phyloP scores from a whole-genome alignment of 140 eudicot species.

The Senecio squalidus region DNA sequence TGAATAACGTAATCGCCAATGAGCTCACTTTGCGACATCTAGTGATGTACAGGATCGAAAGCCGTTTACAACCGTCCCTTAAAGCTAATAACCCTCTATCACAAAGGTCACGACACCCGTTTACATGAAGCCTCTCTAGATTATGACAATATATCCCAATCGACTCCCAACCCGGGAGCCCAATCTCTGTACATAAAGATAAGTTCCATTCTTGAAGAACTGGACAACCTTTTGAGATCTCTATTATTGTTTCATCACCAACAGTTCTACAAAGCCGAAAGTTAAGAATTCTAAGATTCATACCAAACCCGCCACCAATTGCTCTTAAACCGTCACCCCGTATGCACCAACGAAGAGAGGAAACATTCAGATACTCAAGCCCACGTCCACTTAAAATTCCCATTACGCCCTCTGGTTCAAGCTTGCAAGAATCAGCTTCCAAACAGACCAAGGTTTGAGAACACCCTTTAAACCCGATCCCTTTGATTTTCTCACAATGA shows the following conservation, averaged over 20 bases:
- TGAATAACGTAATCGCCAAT: slow-evolving; percentile 47
- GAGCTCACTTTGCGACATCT: slow-evolving; percentile 38
- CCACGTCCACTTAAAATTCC: slow-evolving; percentile 71
- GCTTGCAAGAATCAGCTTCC: slow-evolving; percentile 77
- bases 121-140: slow-evolving; percentile 67
- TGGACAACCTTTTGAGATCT: slow-evolving; percentile 73
- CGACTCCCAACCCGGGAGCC: slow-evolving; percentile 60
- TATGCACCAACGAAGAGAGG: slow-evolving; percentile 48
- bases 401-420: slow-evolving; percentile 57
- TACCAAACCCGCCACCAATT: slow-evolving; percentile 42
- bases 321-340: slow-evolving; percentile 54
- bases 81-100: slow-evolving; percentile 58
- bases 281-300: slow-evolving; percentile 42
- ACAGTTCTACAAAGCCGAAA: slow-evolving; percentile 54
- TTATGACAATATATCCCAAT: slow-evolving; percentile 54
- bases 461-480: slow-evolving; percentile 68
- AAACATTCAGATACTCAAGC: slow-evolving; percentile 62
- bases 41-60: slow-evolving; percentile 41
- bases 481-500: slow-evolving; percentile 44
- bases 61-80: slow-evolving; percentile 53
- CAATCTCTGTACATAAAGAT: slow-evolving; percentile 64
- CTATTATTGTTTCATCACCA: slow-evolving; percentile 38
- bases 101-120: slow-evolving; percentile 64
- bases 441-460: slow-evolving; percentile 47
- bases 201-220: slow-evolving; percentile 76